Evolutionary conservation across 2,329 filamentous ascomycete genomes (phyloP).

Genomic region (Fusarium austroafricanum): DNA sequence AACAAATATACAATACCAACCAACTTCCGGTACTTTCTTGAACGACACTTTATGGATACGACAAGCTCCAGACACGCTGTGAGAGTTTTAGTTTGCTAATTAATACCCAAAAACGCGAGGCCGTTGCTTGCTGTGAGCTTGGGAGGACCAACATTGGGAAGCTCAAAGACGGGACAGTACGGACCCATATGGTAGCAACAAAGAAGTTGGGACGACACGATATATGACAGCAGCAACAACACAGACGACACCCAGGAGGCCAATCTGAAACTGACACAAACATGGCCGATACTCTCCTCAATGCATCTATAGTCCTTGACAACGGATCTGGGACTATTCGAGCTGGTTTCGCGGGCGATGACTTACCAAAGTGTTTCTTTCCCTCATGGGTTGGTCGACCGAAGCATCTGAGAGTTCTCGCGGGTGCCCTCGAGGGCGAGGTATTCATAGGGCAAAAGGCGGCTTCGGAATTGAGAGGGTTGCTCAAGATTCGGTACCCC

Average conservation of each 20-base stretch:
- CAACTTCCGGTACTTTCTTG: slow-evolving; percentile 24
- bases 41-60: slow-evolving; percentile 33
- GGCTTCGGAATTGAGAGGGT: slow-evolving; percentile 87
- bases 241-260: slow-evolving; percentile 14
- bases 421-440: slow-evolving; percentile 96
- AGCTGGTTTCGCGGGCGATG: slow-evolving; percentile 95
- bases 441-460: slow-evolving; percentile 93
- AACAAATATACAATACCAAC: slow-evolving; percentile 38
- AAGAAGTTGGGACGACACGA: slow-evolving; percentile 37
- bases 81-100: slow-evolving; percentile 15
- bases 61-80: slow-evolving; percentile 30
- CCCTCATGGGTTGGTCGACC: slow-evolving; percentile 96
- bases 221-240: slow-evolving; percentile 27
- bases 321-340: slow-evolving; percentile 98
- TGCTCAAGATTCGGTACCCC: slow-evolving; percentile 96
- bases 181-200: slow-evolving; percentile 27
- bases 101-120: slow-evolving; percentile 15
- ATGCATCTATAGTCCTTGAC: slow-evolving; percentile 98
- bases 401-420: slow-evolving; percentile 93
- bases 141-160: slow-evolving; percentile 22
- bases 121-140: slow-evolving; percentile 38
- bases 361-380: slow-evolving; percentile 96
- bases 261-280: slow-evolving; percentile 18
- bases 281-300: slow-evolving; percentile 80
- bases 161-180: slow-evolving; percentile 39